phyloP scores from a whole-genome alignment of 176 grass and related monocot species.

The Eragrostis curvula region DNA sequence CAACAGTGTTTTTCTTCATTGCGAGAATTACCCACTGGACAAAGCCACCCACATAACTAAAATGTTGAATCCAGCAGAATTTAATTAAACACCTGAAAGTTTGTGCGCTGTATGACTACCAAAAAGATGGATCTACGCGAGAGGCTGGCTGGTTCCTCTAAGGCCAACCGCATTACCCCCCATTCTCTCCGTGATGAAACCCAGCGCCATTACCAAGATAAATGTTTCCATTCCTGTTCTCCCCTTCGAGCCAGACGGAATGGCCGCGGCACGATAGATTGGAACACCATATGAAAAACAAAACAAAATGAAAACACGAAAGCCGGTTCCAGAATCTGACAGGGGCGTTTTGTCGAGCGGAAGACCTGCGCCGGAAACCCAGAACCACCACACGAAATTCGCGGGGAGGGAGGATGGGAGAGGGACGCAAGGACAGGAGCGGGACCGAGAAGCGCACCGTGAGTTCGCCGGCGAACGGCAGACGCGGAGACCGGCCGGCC shows the following conservation, averaged over 20 bases:
- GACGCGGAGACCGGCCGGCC: background rate
- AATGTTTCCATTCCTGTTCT: background rate
- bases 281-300: background rate
- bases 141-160: background rate
- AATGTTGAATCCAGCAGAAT: too few species aligned
- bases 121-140: background rate
- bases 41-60: background rate
- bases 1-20: background rate
- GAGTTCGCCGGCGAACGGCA: background rate
- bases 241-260: background rate
- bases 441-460: conserved; percentile 17
- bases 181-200: background rate
- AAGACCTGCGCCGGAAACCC: background rate
- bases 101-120: background rate
- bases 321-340: background rate
- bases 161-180: background rate
- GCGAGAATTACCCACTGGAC: background rate
- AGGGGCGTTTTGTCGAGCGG: background rate
- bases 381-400: background rate
- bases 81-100: background rate
- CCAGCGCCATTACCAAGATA: background rate
- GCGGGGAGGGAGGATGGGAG: background rate
- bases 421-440: background rate
- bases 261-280: background rate
- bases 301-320: background rate